Evolutionary conservation across 2,329 filamentous ascomycete genomes (phyloP).

Genomic region (Nothophaeocryptopus gaeumannii): DNA sequence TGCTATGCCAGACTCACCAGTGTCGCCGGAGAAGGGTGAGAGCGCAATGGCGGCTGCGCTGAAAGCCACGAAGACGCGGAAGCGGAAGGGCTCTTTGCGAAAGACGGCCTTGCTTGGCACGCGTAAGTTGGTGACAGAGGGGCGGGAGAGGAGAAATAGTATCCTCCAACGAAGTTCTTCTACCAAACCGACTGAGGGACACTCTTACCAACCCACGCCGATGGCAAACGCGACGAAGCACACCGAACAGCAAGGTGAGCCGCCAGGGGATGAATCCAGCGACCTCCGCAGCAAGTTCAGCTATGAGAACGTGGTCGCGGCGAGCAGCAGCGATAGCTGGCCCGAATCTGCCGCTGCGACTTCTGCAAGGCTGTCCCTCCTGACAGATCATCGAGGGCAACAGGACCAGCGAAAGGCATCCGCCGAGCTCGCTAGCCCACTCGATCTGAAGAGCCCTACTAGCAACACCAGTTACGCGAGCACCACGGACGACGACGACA

Average conservation of each 20-base stretch:
- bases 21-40: slow-evolving; percentile 28
- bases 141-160: slow-evolving; percentile 51
- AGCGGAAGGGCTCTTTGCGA: slow-evolving; percentile 77
- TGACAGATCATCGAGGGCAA: slow-evolving; percentile 26
- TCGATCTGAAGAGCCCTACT: slow-evolving; percentile 41
- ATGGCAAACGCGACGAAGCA: neutral
- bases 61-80: slow-evolving; percentile 52
- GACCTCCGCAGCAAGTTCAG: slow-evolving; percentile 32
- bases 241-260: neutral
- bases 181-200: slow-evolving; percentile 19
- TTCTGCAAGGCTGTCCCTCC: slow-evolving; percentile 27
- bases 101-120: slow-evolving; percentile 82
- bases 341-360: slow-evolving; percentile 33
- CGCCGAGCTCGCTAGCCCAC: slow-evolving; percentile 27
- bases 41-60: slow-evolving; percentile 24
- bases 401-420: slow-evolving; percentile 12
- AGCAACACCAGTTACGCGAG: slow-evolving; percentile 60
- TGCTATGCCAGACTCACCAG: slow-evolving; percentile 16
- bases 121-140: slow-evolving; percentile 56
- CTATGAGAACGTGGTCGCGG: slow-evolving; percentile 38
- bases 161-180: slow-evolving; percentile 36
- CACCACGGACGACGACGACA: slow-evolving; percentile 81
- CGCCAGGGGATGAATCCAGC: slow-evolving; percentile 14
- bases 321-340: slow-evolving; percentile 30
- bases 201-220: neutral